A percentile compares a stretch with the other conserved stretches of the same genome.
Evolutionary conservation across 1,284 basidiomycete species (phyloP).

Genomic region (Cutaneotrichosporon sp.): DNA sequence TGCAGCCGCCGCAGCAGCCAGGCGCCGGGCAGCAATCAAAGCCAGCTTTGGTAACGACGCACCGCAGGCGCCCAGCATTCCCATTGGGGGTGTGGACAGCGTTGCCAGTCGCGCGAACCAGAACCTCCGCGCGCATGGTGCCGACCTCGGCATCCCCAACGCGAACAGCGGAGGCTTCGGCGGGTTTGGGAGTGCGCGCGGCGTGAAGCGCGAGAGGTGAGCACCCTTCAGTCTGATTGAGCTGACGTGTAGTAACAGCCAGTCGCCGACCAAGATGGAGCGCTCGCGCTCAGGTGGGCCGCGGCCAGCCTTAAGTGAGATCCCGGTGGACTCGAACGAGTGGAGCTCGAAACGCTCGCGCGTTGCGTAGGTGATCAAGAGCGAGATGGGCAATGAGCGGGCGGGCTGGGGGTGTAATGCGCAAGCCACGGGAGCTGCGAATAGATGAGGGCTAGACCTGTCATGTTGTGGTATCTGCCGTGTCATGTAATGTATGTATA

Average conservation of each 20-base stretch:
- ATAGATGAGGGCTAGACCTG: not conserved
- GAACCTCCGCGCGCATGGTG: constrained; percentile 17
- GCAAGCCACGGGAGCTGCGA: too few relatives aligned
- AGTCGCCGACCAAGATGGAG: constrained; percentile 18
- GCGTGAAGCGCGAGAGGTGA: constrained; percentile 39
- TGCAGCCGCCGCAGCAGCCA: not conserved
- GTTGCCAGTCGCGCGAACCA: constrained; percentile 31
- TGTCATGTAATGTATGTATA: not conserved
- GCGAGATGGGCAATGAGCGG: not conserved
- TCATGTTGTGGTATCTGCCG: not conserved
- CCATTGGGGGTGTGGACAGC: constrained; percentile 35
- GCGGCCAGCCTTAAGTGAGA: constrained; percentile 31
- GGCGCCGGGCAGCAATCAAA: constrained; percentile 1
- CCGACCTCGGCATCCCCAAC: constrained; percentile 19
- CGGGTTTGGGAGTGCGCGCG: constrained; percentile 41
- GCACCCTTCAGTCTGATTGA: not conserved
- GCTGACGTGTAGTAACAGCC: constrained; percentile 14
- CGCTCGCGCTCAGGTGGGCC: constrained; percentile 18
- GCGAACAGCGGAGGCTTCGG: constrained; percentile 10
- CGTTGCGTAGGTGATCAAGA: constrained; percentile 2
- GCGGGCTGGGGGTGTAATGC: too few relatives aligned
- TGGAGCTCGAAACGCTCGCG: constrained; percentile 31
- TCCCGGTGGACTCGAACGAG: constrained; percentile 19
- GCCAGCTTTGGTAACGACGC: not conserved
- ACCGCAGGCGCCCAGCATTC: constrained; percentile 32